Conservation (phyloP, 768 basidiomycete species). For the Clathrus columnatus region DNA sequence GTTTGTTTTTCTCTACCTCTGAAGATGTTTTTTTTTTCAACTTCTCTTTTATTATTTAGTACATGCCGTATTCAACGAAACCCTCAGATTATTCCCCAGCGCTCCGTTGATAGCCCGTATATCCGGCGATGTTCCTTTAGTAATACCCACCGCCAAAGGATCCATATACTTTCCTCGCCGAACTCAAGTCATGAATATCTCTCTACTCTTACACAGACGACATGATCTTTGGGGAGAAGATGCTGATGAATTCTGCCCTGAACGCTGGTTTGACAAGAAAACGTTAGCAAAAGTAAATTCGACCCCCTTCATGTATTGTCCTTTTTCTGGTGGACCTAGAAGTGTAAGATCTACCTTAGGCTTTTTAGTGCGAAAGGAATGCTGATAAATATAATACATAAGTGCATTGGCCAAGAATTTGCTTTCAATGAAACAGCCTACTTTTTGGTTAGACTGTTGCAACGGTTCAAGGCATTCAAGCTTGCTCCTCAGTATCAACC, state of each 20-base stretch:
- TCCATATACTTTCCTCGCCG: constrained; percentile 45
- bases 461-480: constrained; percentile 51
- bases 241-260: constrained; percentile 70
- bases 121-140: constrained; percentile 27
- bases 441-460: constrained; percentile 58
- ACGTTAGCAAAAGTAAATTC: constrained; percentile 41
- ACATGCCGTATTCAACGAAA: constrained; percentile 73
- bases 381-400: constrained; percentile 9
- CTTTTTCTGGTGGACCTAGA: constrained; percentile 66
- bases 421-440: constrained; percentile 72
- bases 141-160: constrained; percentile 17
- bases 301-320: constrained; percentile 62
- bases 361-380: constrained; percentile 5
- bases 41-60: constrained; percentile 31
- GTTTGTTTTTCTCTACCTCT: constrained; percentile 29
- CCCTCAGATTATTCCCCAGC: constrained; percentile 68
- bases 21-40: constrained; percentile 2
- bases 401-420: constrained; percentile 70
- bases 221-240: constrained; percentile 64
- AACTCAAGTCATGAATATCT: constrained; percentile 47
- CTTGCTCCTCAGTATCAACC: constrained; percentile 58
- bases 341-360: constrained; percentile 26
- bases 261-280: constrained; percentile 62
- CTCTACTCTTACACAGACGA: constrained; percentile 60
- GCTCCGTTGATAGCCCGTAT: constrained; percentile 63